phyloP scores from a whole-genome alignment of 768 basidiomycete species.

The Russula olivacea region DNA sequence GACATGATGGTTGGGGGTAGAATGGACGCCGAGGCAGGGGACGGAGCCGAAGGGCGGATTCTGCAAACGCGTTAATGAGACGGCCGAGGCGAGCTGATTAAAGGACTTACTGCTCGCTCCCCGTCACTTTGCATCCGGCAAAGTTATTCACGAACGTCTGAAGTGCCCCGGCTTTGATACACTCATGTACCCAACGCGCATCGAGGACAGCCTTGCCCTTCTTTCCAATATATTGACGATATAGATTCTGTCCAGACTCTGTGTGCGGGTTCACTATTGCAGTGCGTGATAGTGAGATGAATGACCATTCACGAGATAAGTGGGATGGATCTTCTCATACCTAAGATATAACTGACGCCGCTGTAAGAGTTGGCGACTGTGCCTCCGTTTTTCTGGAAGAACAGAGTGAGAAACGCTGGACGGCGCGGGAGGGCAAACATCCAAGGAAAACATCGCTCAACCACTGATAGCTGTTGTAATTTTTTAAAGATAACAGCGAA shows the following conservation, averaged over 20 bases:
- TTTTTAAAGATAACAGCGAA: not conserved
- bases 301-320: not conserved
- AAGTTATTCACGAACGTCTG: constrained; percentile 73
- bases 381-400: constrained; percentile 67
- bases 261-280: constrained; percentile 68
- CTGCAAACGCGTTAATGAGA: not conserved
- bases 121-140: constrained; percentile 77
- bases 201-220: constrained; percentile 74
- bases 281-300: not conserved
- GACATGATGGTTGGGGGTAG: constrained; percentile 13
- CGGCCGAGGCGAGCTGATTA: constrained; percentile 21
- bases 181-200: constrained; percentile 71
- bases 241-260: constrained; percentile 74
- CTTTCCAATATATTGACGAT: constrained; percentile 71
- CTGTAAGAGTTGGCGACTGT: constrained; percentile 69
- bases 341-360: constrained; percentile 72
- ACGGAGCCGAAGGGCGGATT: constrained; percentile 7
- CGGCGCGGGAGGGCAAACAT: not conserved
- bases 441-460: not conserved
- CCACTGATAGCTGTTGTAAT: not conserved
- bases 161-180: constrained; percentile 59
- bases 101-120: constrained; percentile 56
- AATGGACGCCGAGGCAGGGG: constrained; percentile 19
- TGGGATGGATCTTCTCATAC: constrained; percentile 37
- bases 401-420: constrained; percentile 3